Evolutionary conservation across 208 protist genomes (phyloP), one percentile per base, ranked within the genome.

Genomic region (Trypanosoma boissoni): DNA sequence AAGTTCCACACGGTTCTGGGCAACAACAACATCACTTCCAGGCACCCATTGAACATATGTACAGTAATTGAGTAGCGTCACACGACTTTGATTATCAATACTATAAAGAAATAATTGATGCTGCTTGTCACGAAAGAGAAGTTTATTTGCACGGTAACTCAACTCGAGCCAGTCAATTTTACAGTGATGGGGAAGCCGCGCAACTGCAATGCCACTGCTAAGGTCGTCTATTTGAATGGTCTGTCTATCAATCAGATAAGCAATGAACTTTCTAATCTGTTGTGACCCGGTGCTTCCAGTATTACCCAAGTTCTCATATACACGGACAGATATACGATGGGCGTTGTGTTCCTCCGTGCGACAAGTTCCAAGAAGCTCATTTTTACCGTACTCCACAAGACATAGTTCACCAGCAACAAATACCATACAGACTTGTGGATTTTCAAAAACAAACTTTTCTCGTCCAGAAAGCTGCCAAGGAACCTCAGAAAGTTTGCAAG

Each of bases 11-110:
- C 96, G 78, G 68, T 94, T 97, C 77, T 99, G 97, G 21, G 97
- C 98, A n/a, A 99, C 96, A 20, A 98, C 95, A 1, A 99, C 98
- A 61, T 99, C 97, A 58, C 95, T 96, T 44, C 94, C 78, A 20
- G 98, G 98, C 3, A 99, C 98, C 98, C 97, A 99, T 65, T 98
- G 88, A n/a, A 98, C 95, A 74, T 98, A 99, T 21, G 83, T 91
- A 80, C 91, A 98, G 86, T 96, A 98, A 61, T 93, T 96, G 34
- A 99, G 77, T 44, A 99, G 62, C 16, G 96, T 98, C 1, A 72
- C 82, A 28, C 86, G 82, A 48, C 67, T 77, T 76, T 98, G 91
- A 3, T 75, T 87, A 34, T 67, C 69, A 27, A 99, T 60, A 69
- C 98, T 82, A 78, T 96, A 98, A 8, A 99, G 73, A 68, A 94